phyloP scores from a whole-genome alignment of 805 yeast species.

The Ogataea thermomethanolica region DNA sequence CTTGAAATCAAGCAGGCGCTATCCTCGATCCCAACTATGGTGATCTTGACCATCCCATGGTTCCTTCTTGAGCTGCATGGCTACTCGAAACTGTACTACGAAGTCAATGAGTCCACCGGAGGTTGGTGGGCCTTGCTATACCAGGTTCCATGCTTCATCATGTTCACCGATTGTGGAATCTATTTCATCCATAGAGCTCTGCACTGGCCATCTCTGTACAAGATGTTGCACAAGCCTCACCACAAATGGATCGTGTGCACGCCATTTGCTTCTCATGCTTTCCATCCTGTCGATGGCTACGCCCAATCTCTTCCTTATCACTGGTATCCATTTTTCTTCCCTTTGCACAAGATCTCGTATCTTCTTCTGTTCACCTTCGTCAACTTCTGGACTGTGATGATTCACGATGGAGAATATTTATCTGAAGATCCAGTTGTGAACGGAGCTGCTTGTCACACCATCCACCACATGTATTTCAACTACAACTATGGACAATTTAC shows the following conservation, averaged over 20 bases:
- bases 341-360: constrained; percentile 84
- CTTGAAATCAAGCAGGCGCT: constrained; percentile 78
- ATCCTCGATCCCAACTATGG: constrained; percentile 87
- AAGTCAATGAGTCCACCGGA: constrained; percentile 58
- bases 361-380: constrained; percentile 82
- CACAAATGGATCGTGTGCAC: constrained; percentile 99
- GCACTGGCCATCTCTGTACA: constrained; percentile 91
- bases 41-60: constrained; percentile 83
- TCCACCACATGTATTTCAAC: constrained; percentile 95
- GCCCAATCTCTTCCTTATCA: constrained; percentile 92
- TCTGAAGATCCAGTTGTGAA: constrained; percentile 91
- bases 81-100: constrained; percentile 71
- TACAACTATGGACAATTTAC: constrained; percentile 98
- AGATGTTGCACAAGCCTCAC: constrained; percentile 89
- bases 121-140: constrained; percentile 60
- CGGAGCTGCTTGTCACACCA: constrained; percentile 98
- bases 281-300: constrained; percentile 98
- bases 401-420: constrained; percentile 95
- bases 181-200: constrained; percentile 89
- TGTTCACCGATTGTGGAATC: constrained; percentile 93
- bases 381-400: constrained; percentile 97
- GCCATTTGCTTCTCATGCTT: constrained; percentile 97
- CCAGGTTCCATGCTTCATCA: constrained; percentile 75
- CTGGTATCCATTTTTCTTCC: constrained; percentile 85
- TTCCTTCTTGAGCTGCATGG: constrained; percentile 82